Evolutionary conservation across 495 filamentous ascomycete genomes (phyloP), one percentile per base, ranked within the genome.

Genomic region (Penicillium maclennaniae): DNA sequence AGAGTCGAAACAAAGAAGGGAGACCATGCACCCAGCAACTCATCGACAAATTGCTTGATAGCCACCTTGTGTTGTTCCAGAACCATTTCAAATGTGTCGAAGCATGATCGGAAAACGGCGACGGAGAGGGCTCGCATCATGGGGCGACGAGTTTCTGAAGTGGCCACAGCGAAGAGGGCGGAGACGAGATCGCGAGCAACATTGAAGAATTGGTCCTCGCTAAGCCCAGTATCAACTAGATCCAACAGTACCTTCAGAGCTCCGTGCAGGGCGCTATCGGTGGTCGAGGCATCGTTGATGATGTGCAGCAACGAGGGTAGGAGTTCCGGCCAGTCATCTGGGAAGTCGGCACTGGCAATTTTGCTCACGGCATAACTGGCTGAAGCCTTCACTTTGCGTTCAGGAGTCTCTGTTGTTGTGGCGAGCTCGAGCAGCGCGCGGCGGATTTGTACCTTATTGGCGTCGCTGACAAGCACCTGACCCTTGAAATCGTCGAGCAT

Each of bases 341-440:
- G 93, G 65, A 92, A 98, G 73, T 98, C 93, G 61, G 83, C 82
- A 51, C 84, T 87, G 47, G 95, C 93, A 56, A 98, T 95, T 74
- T 97, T 97, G 77, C 89, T 91, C 47, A 97, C 89, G n/a, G 88
- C 89, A 62, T 86, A 87, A 66, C 92, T 92, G 23, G 93, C 89
- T 6, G 87, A 85, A 20, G 81, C 79, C 69, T 92, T 90, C 54
- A 97, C 82, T 68, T 91, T 95, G 57, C 90, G 81, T 62, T 95
- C 87, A 6, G 86, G 53, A 0, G 64, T 84, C 45, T 88, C 84
- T 7, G 73, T 75, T 50, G 79, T 81, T n/a, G 91, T 87, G 34
- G 88, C 87, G 25, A 97, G 76, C 28, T 87, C 79, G 16, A 98
- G 76, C 39, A 97, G 68, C 20, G 74, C 71, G 23, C 78, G 71